Evolutionary conservation across 495 filamentous ascomycete species (phyloP).

Genomic region (Penicillium diatomitis): DNA sequence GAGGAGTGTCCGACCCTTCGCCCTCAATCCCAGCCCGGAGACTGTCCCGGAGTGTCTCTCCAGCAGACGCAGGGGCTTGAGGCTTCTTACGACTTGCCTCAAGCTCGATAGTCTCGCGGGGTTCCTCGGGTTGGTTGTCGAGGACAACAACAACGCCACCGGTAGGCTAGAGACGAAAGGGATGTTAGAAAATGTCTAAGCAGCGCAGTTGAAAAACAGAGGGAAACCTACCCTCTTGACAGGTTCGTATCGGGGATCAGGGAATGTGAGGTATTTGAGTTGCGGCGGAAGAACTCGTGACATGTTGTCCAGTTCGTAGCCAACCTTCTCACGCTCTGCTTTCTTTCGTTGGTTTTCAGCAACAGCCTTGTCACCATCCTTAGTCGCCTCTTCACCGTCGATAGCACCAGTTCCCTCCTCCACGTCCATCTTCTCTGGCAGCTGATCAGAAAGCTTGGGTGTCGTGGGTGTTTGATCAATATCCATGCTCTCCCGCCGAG

Average conservation of each 20-base stretch:
- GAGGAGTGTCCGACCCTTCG: conserved; percentile 29
- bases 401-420: conserved; percentile 50
- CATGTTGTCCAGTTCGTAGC: conserved; percentile 96
- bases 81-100: conserved; percentile 67
- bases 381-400: conserved; percentile 44
- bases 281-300: conserved; percentile 86
- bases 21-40: conserved; percentile 32
- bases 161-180: conserved; percentile 54
- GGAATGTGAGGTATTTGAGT: conserved; percentile 89
- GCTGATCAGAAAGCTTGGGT: conserved; percentile 58
- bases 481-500: conserved; percentile 76
- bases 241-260: conserved; percentile 76
- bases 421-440: conserved; percentile 79
- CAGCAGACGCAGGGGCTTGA: conserved; percentile 47
- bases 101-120: conserved; percentile 73
- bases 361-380: conserved; percentile 56
- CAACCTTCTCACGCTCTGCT: conserved; percentile 90
- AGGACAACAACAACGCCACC: conserved; percentile 84
- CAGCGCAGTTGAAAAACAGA: background rate
- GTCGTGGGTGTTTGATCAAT: conserved; percentile 70
- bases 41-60: conserved; percentile 38
- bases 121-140: conserved; percentile 73
- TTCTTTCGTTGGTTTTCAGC: conserved; percentile 62
- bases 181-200: conserved; percentile 29
- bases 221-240: conserved; percentile 74